phyloP scores from a whole-genome alignment of 805 yeast genomes.

The Ogataea paradorogensis region DNA sequence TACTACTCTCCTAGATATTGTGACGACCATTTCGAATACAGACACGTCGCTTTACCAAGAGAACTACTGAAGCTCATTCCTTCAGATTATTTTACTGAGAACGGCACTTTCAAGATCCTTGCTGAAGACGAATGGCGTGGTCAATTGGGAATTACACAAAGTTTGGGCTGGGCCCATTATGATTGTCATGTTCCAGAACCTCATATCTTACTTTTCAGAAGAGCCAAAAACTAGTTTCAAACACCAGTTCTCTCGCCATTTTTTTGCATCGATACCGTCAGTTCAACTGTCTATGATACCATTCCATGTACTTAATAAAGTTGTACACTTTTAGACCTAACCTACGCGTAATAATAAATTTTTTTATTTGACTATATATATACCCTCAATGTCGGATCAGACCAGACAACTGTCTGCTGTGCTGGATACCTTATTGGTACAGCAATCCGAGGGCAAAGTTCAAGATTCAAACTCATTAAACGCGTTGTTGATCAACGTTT shows the following conservation, averaged over 20 bases:
- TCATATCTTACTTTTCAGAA: conserved; percentile 84
- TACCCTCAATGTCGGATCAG: conserved; percentile 21
- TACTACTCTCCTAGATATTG: conserved; percentile 93
- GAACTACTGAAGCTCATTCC: conserved; percentile 94
- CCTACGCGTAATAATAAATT: conserved; percentile 8
- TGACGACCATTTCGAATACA: conserved; percentile 87
- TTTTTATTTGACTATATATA: conserved; percentile 2
- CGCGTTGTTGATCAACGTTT: conserved; percentile 29
- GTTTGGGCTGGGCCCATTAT: conserved; percentile 96
- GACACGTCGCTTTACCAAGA: conserved; percentile 97
- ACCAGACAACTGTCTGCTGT: conserved; percentile 27
- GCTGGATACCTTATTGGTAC: conserved; percentile 27
- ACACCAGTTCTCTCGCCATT: conserved; percentile 1
- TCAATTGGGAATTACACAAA: conserved; percentile 95
- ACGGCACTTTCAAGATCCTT: conserved; percentile 88
- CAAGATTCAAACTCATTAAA: conserved; percentile 31
- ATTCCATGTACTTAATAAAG: conserved; percentile 8
- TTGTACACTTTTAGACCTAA: conserved; percentile 1
- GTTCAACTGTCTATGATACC: conserved; percentile 3
- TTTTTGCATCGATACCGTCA: conserved; percentile 8
- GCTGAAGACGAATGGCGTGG: conserved; percentile 95
- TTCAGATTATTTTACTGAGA: conserved; percentile 88
- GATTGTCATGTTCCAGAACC: conserved; percentile 99
- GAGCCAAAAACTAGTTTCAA: conserved; percentile 45
- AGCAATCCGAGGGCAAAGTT: conserved; percentile 24